phyloP scores from a whole-genome alignment of 441 rosid species.

The Kokia cookei region DNA sequence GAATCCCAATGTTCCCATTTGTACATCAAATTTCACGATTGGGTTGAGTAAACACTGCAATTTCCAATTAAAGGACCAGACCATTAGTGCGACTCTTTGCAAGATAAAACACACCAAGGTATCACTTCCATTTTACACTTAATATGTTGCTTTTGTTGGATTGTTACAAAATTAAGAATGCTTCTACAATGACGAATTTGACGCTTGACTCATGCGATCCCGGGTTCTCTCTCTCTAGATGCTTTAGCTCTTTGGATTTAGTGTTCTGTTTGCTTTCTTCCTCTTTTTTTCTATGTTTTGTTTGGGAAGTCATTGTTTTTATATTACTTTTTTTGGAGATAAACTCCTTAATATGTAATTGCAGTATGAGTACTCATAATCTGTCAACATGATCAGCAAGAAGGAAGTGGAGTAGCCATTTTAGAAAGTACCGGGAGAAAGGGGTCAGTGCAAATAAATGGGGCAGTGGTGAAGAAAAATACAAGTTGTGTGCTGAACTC shows the following conservation, averaged over 20 bases:
- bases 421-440: slow-evolving; percentile 74
- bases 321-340: slow-evolving; percentile 34
- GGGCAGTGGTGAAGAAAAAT: slow-evolving; percentile 43
- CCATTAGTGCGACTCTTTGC: slow-evolving; percentile 43
- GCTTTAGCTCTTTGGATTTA: neutral
- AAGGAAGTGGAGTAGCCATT: slow-evolving; percentile 55
- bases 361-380: slow-evolving; percentile 63
- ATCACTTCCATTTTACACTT: neutral
- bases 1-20: slow-evolving; percentile 46
- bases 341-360: slow-evolving; percentile 50
- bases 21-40: slow-evolving; percentile 32
- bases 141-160: neutral
- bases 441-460: slow-evolving; percentile 73
- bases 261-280: neutral
- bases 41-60: slow-evolving; percentile 52
- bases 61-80: slow-evolving; percentile 45
- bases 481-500: slow-evolving; percentile 42
- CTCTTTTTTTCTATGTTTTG: neutral
- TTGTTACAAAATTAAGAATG: neutral
- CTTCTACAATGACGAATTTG: neutral
- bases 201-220: neutral
- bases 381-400: slow-evolving; percentile 78
- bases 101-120: slow-evolving; percentile 67
- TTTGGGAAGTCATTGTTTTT: slow-evolving; percentile 2
- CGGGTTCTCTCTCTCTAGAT: neutral